Base-by-base conservation (phyloP, 768 basidiomycete genomes). In the Hortiboletus campestris region DNA sequence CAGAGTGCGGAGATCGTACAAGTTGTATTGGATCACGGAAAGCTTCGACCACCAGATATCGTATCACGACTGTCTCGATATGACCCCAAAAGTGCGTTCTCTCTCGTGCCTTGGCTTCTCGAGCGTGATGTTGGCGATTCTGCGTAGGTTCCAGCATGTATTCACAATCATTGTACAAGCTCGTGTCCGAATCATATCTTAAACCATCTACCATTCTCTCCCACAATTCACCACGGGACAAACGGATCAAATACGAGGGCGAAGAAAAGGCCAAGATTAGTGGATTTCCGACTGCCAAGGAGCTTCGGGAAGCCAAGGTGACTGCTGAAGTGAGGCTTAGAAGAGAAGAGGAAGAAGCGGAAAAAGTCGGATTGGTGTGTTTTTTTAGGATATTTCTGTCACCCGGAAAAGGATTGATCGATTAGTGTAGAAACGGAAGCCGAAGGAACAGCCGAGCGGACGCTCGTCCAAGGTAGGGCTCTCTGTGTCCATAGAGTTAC, bases 21-120 rank as follows among this genome's bases (percentile, higher is more conserved):
- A 62, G 72, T 84, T 12, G 76, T 96, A 28, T 74, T 96, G 50
- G 84, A 94, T 65, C 87, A 93, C 65, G 95, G 95, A 36, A 95
- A 94, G 69, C 80, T 96, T 64, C 84, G 84, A 46, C 79, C 85
- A 4, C 83, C 83, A 63, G 87, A 93, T 53, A 84, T 96, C 45
- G 60, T 89, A 25, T 73, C 77, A 17, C 69, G 73, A 39, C 69
- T 86, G 29, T 78, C 80, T 11, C 72, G 75, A 16, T 73, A 72
- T 54, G 84, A 89, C 61, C 68, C 76, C 13, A 88, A 86, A 74
- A 75, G 91, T 89, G 63, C 57, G 70, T 56, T 17, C 46, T 46
- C 25, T 63, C 53, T 63, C 58, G 46, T 57, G 65, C 38, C 31
- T 29, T 53, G 43, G 7, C 10, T 53, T 19, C 6, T 19, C 13